phyloP scores from a whole-genome alignment of 139 green algal species.

The Pleodorina starrii region DNA sequence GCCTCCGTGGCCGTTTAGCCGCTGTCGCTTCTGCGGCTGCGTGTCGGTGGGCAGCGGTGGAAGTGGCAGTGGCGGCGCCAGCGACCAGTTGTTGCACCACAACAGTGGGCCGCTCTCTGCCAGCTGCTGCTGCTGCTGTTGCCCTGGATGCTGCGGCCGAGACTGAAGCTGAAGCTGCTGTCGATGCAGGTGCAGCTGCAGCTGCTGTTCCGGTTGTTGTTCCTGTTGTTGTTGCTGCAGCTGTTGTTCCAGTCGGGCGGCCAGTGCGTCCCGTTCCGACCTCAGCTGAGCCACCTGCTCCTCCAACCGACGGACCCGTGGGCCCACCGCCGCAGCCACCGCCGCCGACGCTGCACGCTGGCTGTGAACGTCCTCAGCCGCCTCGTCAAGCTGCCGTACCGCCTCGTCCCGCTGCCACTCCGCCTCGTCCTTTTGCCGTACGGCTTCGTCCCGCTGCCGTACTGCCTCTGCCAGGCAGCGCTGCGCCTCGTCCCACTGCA shows the following conservation, averaged over 20 bases:
- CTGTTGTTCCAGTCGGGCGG: background rate
- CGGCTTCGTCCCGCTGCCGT: background rate
- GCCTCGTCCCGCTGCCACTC: background rate
- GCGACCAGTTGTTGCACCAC: too few relatives aligned
- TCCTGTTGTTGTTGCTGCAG: background rate
- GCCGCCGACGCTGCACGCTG: background rate
- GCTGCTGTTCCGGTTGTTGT: background rate
- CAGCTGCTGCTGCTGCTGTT: background rate
- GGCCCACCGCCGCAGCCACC: background rate
- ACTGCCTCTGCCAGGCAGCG: too few relatives aligned
- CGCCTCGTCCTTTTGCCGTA: background rate
- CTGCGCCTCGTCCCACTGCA: too few relatives aligned
- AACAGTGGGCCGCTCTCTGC: too few relatives aligned
- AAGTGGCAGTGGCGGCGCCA: too few relatives aligned
- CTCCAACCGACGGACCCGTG: constrained; percentile 46
- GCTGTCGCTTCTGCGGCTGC: background rate
- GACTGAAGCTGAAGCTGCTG: background rate
- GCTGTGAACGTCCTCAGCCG: background rate
- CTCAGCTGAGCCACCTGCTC: constrained; percentile 35
- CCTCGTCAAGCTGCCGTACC: background rate
- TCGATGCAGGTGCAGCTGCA: background rate
- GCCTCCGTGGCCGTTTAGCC: background rate
- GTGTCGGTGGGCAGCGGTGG: too few relatives aligned
- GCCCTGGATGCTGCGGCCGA: background rate
- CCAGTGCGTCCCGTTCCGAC: constrained; percentile 39